Conservation (phyloP, 2,329 filamentous ascomycete genomes). For the Orbilia brochopaga region DNA sequence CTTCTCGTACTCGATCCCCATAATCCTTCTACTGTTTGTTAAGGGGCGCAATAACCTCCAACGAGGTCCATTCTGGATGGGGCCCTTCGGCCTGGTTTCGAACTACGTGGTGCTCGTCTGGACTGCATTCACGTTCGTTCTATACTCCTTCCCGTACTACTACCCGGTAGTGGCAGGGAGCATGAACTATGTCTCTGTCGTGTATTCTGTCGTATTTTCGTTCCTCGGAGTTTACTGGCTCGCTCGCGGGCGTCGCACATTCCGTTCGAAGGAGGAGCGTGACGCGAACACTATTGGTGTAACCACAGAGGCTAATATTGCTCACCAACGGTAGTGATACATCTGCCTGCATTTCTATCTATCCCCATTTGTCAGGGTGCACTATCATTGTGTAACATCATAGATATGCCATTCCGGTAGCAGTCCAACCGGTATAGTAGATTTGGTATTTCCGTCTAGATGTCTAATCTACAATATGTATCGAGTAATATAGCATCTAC, state of each 20-base stretch:
- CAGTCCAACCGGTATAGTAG: too few relatives aligned
- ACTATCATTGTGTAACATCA: neutral
- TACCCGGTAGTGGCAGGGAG: constrained; percentile 57
- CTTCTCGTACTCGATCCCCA: constrained; percentile 54
- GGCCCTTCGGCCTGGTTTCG: constrained; percentile 55
- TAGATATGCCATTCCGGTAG: neutral
- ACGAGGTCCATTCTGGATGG: constrained; percentile 59
- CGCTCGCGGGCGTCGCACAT: constrained; percentile 54
- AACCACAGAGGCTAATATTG: neutral
- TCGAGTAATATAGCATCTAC: constrained; percentile 23
- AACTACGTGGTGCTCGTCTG: constrained; percentile 58
- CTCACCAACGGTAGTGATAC: neutral
- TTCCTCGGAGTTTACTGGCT: constrained; percentile 55
- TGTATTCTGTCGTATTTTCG: constrained; percentile 54
- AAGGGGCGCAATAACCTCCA: constrained; percentile 59
- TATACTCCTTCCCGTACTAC: constrained; percentile 61
- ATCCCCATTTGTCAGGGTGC: neutral
- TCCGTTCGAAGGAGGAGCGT: constrained; percentile 53
- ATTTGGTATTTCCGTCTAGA: neutral
- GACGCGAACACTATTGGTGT: constrained; percentile 23
- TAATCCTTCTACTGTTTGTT: constrained; percentile 59
- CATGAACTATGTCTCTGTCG: constrained; percentile 57
- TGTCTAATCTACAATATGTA: neutral
- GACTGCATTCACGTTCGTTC: constrained; percentile 60
- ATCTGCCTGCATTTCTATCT: neutral